A percentile compares a stretch with the other conserved stretches of the same genome.
phyloP scores from a whole-genome alignment of 371 early-diverging fungal species.

The Mucor saturninus region DNA sequence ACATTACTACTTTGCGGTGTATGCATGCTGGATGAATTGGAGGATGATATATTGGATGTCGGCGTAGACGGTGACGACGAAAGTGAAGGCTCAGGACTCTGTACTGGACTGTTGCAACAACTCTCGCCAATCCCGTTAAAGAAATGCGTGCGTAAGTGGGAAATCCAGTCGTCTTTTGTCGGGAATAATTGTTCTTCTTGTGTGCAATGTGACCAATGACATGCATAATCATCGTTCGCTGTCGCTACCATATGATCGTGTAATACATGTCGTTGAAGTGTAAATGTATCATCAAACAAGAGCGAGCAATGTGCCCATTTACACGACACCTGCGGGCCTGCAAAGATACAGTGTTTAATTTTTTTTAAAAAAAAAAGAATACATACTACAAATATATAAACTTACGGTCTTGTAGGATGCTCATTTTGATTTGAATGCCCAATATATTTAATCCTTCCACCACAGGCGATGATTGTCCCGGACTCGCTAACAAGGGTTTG shows the following conservation, averaged over 20 bases:
- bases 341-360: conserved; percentile 16
- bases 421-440: conserved; percentile 39
- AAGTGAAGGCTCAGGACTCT: conserved; percentile 16
- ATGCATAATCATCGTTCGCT: conserved; percentile 11
- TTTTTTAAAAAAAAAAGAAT: background rate
- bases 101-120: conserved; percentile 25
- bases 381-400: background rate
- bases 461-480: conserved; percentile 8
- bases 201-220: conserved; percentile 33
- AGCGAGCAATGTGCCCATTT: conserved; percentile 61
- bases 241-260: conserved; percentile 47
- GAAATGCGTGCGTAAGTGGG: conserved; percentile 28
- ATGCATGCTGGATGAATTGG: background rate
- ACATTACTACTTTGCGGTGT: background rate
- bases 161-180: conserved; percentile 20
- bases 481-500: conserved; percentile 11
- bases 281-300: conserved; percentile 47
- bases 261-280: conserved; percentile 56
- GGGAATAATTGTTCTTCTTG: conserved; percentile 9
- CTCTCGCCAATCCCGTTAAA: conserved; percentile 22
- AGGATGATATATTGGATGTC: conserved; percentile 20
- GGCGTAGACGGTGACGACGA: conserved; percentile 32
- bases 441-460: conserved; percentile 29
- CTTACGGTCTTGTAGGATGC: conserved; percentile 35
- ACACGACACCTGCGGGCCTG: conserved; percentile 38